These are phyloP conservation scores for Gaeumannomyces sp. DNA, from an alignment of 2,329 filamentous ascomycete species.

Conservation along the genomic window DNA sequence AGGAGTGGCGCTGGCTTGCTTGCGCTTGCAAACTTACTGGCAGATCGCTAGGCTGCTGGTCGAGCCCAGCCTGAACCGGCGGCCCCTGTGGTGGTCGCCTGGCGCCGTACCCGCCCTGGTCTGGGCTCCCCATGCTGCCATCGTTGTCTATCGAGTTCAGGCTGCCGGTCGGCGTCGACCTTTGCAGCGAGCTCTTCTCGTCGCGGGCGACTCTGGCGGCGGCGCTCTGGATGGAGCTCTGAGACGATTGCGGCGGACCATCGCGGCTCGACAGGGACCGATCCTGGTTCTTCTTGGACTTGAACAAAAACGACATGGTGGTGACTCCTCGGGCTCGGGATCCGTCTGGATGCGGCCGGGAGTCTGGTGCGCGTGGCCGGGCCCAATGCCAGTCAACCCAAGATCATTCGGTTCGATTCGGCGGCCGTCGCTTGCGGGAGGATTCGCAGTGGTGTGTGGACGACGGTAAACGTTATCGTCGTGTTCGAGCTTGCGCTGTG, in stretches of 20 bases:
- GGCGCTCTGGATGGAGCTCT: conserved; percentile 43
- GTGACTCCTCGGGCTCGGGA: conserved; percentile 10
- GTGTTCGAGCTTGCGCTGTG: no score
- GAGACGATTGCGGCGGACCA: conserved; percentile 36
- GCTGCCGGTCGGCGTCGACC: conserved; percentile 71
- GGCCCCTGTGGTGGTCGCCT: conserved; percentile 39
- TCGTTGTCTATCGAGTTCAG: conserved; percentile 64
- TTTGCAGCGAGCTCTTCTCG: conserved; percentile 49
- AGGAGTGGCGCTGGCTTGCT: not conserved
- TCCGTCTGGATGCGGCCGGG: conserved; percentile 1
- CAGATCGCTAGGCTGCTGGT: conserved; percentile 37
- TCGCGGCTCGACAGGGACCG: conserved; percentile 51
- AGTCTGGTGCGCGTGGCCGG: conserved; percentile 7
- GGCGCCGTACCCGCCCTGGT: conserved; percentile 45
- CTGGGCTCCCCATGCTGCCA: conserved; percentile 53
- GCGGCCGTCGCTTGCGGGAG: not conserved
- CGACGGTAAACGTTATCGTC: not conserved
- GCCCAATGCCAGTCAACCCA: conserved; percentile 7
- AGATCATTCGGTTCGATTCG: conserved; percentile 5
- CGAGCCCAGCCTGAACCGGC: conserved; percentile 45
- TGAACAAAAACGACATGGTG: conserved; percentile 76
- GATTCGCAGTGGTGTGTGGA: not conserved
- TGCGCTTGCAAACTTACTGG: conserved; percentile 30
- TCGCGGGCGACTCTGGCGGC: conserved; percentile 44
- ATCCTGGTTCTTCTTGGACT: conserved; percentile 71